Percentiles rank a stretch among this genome's conserved stretches.
These are phyloP conservation scores for Cladosporium halotolerans DNA, from an alignment of 2,329 filamentous ascomycete species.

Conservation along the genomic window DNA sequence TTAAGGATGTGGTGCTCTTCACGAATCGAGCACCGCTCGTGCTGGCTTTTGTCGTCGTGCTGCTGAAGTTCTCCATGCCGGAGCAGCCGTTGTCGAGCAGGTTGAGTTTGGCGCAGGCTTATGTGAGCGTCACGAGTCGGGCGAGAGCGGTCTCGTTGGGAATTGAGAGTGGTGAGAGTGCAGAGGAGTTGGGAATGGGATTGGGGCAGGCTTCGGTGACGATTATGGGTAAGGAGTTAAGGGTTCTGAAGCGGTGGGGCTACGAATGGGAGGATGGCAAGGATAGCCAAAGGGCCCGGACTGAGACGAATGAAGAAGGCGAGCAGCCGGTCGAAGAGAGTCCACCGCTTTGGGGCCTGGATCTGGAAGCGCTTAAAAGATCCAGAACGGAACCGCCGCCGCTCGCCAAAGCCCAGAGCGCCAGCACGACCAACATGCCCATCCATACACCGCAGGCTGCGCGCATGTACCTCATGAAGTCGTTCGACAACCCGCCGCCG, in stretches of 20 bases:
- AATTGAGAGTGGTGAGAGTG: constrained; percentile 57
- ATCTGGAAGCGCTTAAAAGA: constrained; percentile 50
- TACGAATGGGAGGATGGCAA: constrained; percentile 43
- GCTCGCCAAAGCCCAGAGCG: constrained; percentile 19
- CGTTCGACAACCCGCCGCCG: constrained; percentile 49
- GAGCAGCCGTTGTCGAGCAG: constrained; percentile 79
- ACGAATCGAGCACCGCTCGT: constrained; percentile 80
- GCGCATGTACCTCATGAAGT: constrained; percentile 49
- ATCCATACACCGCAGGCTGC: constrained; percentile 70
- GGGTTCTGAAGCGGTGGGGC: constrained; percentile 70
- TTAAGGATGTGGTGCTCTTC: constrained; percentile 53
- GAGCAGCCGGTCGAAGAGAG: constrained; percentile 12
- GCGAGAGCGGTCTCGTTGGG: constrained; percentile 71
- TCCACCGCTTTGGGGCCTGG: constrained; percentile 53
- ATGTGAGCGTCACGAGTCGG: constrained; percentile 74
- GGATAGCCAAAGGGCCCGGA: not conserved
- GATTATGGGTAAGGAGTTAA: constrained; percentile 67
- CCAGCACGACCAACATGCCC: constrained; percentile 50
- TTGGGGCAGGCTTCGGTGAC: constrained; percentile 67
- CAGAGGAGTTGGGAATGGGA: constrained; percentile 66
- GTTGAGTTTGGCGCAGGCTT: constrained; percentile 74
- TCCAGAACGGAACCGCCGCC: constrained; percentile 31
- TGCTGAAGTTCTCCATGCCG: constrained; percentile 75
- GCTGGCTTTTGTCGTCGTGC: constrained; percentile 68
- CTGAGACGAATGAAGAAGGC: not conserved